Percentiles rank a stretch among this genome's conserved stretches.
Evolutionary conservation across 306 rosid genomes (phyloP).

Genomic region (Arachis hypogaea): DNA sequence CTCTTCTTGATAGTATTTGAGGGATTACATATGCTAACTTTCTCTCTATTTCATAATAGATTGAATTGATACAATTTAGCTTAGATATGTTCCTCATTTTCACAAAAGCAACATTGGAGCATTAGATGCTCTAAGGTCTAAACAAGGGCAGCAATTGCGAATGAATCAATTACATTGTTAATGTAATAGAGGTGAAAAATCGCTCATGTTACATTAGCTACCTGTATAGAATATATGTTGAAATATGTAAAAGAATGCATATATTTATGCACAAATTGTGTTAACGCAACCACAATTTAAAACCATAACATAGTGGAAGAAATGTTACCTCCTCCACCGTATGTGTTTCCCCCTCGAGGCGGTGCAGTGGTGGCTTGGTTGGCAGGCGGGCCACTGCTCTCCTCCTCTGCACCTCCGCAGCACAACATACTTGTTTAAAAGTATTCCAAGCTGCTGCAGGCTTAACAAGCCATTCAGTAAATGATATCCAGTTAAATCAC

Average conservation of each 20-base stretch:
- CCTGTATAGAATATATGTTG: no score
- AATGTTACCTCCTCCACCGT: constrained; percentile 56
- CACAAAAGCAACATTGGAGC: no score
- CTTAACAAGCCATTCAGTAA: constrained; percentile 53
- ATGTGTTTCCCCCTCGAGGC: constrained; percentile 65
- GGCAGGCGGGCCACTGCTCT: constrained; percentile 66
- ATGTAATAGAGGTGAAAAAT: no score
- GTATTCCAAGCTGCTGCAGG: constrained; percentile 39
- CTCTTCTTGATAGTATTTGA: neutral
- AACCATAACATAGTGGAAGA: no score
- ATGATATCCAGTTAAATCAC: constrained; percentile 35
- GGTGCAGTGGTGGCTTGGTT: constrained; percentile 65
- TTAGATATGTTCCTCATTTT: neutral
- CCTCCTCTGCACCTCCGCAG: constrained; percentile 88
- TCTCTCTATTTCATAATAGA: neutral
- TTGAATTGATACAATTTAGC: neutral
- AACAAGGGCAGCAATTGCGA: no score
- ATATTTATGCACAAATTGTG: neutral
- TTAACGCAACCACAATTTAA: no score
- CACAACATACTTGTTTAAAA: constrained; percentile 74
- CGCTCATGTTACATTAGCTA: no score
- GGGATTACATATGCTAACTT: neutral
- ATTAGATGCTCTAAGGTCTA: no score
- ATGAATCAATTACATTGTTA: no score
- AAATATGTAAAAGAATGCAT: neutral